Percentiles rank a stretch among this genome's conserved stretches.
phyloP scores from a whole-genome alignment of 2,329 filamentous ascomycete genomes.

The Parastagonospora nodorum region DNA sequence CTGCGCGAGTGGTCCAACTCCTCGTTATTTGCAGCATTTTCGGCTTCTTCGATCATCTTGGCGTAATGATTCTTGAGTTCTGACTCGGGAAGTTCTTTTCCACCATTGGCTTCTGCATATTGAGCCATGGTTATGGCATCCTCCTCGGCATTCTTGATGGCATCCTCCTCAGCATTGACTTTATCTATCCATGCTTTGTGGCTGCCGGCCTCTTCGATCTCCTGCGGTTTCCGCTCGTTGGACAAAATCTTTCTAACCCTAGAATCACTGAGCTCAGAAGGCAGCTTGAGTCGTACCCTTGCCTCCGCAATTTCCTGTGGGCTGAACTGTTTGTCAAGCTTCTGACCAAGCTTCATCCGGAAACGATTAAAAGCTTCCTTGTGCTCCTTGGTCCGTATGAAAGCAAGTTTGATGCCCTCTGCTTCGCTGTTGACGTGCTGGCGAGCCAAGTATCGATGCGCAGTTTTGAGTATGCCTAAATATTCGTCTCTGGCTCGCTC shows the following conservation, averaged over 20 bases:
- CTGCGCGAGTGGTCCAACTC: constrained; percentile 15
- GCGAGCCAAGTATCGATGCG: constrained; percentile 20
- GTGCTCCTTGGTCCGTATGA: constrained; percentile 25
- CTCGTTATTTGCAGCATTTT: constrained; percentile 22
- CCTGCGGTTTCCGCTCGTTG: constrained; percentile 14
- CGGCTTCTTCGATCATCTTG: constrained; percentile 20
- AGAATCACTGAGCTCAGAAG: constrained; percentile 9
- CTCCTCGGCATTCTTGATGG: too few species aligned
- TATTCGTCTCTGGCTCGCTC: constrained; percentile 18
- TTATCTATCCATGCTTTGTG: constrained; percentile 17
- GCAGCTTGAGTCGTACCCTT: constrained; percentile 11
- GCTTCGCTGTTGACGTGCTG: constrained; percentile 28
- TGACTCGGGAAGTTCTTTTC: not conserved
- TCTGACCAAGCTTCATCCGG: constrained; percentile 13
- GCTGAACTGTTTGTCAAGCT: constrained; percentile 16
- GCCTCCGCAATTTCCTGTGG: constrained; percentile 16
- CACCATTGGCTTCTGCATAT: not conserved
- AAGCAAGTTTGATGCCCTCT: constrained; percentile 31
- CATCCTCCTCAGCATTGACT: constrained; percentile 6
- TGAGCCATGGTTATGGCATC: too few species aligned
- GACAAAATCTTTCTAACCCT: constrained; percentile 15
- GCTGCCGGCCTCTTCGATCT: constrained; percentile 22
- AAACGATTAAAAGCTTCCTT: constrained; percentile 7
- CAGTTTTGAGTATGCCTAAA: constrained; percentile 15
- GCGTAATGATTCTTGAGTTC: constrained; percentile 14